These are phyloP conservation scores for Rhizoclosmatium sp. DNA, from an alignment of 192 early-diverging fungal species.

Conservation along the genomic window DNA sequence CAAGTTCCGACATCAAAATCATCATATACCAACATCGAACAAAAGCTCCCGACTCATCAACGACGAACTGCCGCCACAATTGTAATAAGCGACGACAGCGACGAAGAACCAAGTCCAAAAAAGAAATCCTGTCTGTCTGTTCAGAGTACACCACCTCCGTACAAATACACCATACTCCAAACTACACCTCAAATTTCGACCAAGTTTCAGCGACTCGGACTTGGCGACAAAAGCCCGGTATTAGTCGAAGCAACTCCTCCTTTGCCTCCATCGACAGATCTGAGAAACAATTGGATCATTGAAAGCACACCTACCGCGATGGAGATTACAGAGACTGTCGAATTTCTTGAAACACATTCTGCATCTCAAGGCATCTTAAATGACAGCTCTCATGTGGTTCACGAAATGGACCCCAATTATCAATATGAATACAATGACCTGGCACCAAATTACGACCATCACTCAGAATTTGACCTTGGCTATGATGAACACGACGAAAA, in stretches of 20 bases:
- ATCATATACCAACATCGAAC: neutral
- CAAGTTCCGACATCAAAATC: neutral
- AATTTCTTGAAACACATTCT: too few relatives aligned
- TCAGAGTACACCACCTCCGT: neutral
- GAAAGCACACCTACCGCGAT: neutral
- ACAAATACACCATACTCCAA: neutral
- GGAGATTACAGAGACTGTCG: neutral
- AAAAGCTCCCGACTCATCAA: neutral
- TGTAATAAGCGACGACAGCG: conserved; percentile 1
- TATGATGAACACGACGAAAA: too few relatives aligned
- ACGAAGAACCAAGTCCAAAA: neutral
- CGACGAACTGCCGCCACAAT: neutral
- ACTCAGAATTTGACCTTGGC: too few relatives aligned
- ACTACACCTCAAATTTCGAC: neutral
- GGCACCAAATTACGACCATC: too few relatives aligned
- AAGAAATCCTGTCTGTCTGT: neutral
- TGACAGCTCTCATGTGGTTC: too few relatives aligned
- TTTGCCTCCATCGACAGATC: neutral
- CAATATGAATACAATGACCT: too few relatives aligned
- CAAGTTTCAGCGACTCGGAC: neutral
- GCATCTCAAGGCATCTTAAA: neutral
- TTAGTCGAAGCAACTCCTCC: too few relatives aligned
- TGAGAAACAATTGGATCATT: neutral
- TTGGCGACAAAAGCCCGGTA: too few relatives aligned
- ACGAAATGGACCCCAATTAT: too few relatives aligned